A percentile compares a stretch with the other conserved stretches of the same genome.
Evolutionary conservation across 2,329 filamentous ascomycete species (phyloP).

Genomic region (Didymella lethalis): DNA sequence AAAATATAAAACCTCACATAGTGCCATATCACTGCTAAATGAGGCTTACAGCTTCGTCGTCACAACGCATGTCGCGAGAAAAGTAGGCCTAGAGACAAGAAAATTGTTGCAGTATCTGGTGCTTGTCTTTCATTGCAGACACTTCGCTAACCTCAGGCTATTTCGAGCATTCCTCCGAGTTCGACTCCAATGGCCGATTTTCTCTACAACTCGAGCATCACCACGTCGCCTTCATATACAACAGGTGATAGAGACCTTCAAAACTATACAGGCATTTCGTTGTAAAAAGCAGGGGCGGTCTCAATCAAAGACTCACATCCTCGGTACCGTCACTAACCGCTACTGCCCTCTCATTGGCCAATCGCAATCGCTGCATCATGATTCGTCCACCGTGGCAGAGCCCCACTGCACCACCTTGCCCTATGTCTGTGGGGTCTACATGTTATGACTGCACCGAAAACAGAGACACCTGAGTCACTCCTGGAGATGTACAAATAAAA

Average conservation of each 20-base stretch:
- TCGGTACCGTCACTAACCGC: slow-evolving; percentile 9
- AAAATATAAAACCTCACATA: background rate
- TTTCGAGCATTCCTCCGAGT: too few relatives aligned
- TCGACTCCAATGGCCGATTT: too few relatives aligned
- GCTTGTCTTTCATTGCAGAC: too few relatives aligned
- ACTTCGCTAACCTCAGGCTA: too few relatives aligned
- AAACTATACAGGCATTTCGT: too few relatives aligned
- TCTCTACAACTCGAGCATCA: too few relatives aligned
- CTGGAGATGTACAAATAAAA: slow-evolving; percentile 3
- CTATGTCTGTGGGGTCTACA: slow-evolving; percentile 10
- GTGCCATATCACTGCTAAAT: background rate
- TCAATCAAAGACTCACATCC: background rate
- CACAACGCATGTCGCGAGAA: too few relatives aligned
- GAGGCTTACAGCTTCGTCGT: background rate
- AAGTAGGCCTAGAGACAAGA: too few relatives aligned
- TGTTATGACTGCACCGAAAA: slow-evolving; percentile 16
- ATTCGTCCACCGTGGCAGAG: background rate
- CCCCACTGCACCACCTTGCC: slow-evolving; percentile 16
- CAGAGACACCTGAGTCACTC: slow-evolving; percentile 4
- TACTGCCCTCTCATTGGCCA: background rate
- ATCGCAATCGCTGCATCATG: background rate
- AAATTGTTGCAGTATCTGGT: too few relatives aligned
- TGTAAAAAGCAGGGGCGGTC: background rate
- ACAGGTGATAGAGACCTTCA: too few relatives aligned
- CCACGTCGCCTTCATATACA: too few relatives aligned